Base-by-base conservation (phyloP, 106 monocot genomes). In the Allium cepa region DNA sequence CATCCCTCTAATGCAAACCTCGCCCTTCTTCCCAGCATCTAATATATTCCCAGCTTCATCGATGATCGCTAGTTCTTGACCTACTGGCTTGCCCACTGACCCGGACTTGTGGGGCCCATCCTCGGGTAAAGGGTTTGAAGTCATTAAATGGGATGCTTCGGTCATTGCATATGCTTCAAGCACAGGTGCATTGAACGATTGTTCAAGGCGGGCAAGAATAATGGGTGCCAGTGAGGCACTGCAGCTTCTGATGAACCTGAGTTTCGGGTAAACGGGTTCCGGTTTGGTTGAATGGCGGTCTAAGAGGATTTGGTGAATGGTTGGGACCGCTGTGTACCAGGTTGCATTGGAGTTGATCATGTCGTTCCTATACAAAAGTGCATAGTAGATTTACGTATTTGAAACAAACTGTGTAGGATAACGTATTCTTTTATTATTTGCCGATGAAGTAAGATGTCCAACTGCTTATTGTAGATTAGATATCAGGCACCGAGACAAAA, bases 91-190 rank as follows among this genome's bases (percentile, higher is more conserved):
- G 8, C 97, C 97, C 36, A 97, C 97, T 8, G 97, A 89, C 0
- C 92, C 89, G 17, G 92, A 46, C 69, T 90, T 92, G 70, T 70
- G 79, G 12, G 82, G 71, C 13, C 97, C 92, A 65, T 80, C 78
- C 63, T 83, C 78, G 5, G 92, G 92, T 64, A 97, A 55, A 50
- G 89, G 92, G 79, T 92, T 97, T 26, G 92, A 79, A 17, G 82
- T 50, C 97, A 97, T 92, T 50, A 79, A 70, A 60, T 97, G 97
- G 9, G 97, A 65, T 18, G 92, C 92, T 71, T 97, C 97, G 56
- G 97, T 97, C 97, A 97, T 97, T 8, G 97, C 92, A 75, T 97
- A 97, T 8, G 97, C 86, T 75, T 97, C 97, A 45, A 97, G 74
- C 14, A 97, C 97, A 67, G 97, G 89, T 50, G 97, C 92, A 0